These are phyloP conservation scores for Tanacetum coccineum DNA, from an alignment of 129 eudicot species.

Conservation along the genomic window DNA sequence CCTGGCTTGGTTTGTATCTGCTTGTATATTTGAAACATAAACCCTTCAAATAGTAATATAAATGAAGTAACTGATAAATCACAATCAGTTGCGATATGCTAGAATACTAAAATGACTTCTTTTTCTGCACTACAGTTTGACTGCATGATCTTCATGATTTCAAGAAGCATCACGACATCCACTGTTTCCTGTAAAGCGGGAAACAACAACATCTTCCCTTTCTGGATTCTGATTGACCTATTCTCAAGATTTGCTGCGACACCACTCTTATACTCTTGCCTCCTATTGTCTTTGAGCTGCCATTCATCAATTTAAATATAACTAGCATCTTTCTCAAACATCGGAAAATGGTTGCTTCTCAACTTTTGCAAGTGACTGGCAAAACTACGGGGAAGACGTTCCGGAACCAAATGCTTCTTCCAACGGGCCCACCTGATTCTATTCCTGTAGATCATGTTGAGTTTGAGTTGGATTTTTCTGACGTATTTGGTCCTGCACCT, in stretches of 20 bases:
- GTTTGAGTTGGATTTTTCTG: conserved; percentile 59
- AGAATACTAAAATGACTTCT: conserved; percentile 16
- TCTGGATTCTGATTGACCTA: conserved; percentile 45
- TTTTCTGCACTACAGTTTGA: conserved; percentile 34
- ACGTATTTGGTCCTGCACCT: conserved; percentile 56
- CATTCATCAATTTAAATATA: conserved; percentile 38
- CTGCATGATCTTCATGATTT: conserved; percentile 63
- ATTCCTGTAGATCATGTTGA: conserved; percentile 41
- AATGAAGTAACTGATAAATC: too few relatives aligned
- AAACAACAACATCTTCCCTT: conserved; percentile 48
- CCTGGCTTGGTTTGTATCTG: too few relatives aligned
- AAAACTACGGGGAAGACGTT: conserved; percentile 31
- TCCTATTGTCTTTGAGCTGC: conserved; percentile 30
- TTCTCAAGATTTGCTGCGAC: conserved; percentile 42
- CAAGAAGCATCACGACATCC: conserved; percentile 48
- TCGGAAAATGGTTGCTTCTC: conserved; percentile 57
- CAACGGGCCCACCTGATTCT: conserved; percentile 29
- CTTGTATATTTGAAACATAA: too few relatives aligned
- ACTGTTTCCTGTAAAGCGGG: conserved; percentile 63
- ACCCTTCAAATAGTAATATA: too few relatives aligned
- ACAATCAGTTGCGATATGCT: neutral
- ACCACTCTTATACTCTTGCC: conserved; percentile 21
- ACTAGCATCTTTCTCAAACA: neutral
- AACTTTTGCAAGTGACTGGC: conserved; percentile 28
- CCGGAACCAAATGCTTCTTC: conserved; percentile 30